These are phyloP conservation scores for Penicillium sp. DNA, from an alignment of 2,329 filamentous ascomycete genomes.

Conservation along the genomic window DNA sequence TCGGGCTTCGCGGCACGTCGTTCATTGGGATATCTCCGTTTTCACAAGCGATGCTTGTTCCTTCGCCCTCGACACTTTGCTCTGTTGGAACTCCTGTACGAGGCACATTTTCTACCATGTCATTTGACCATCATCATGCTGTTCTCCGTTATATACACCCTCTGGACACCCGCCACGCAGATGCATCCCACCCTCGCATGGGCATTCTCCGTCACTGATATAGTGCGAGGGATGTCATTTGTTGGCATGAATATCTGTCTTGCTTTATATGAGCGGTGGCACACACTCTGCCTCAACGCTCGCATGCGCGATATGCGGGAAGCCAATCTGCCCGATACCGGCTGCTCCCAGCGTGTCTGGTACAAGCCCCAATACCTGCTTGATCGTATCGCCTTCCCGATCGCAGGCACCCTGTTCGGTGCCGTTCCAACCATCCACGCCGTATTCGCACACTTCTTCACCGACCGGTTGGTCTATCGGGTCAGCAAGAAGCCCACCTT, in stretches of 20 bases:
- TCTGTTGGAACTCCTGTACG: constrained; percentile 67
- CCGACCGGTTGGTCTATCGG: constrained; percentile 65
- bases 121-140: constrained; percentile 66
- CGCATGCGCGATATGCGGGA: constrained; percentile 66
- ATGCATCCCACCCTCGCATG: constrained; percentile 56
- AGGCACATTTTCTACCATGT: constrained; percentile 69
- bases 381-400: constrained; percentile 64
- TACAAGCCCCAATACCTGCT: constrained; percentile 58
- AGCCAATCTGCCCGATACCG: constrained; percentile 60
- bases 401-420: constrained; percentile 67
- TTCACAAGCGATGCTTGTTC: constrained; percentile 17
- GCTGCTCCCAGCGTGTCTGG: constrained; percentile 60
- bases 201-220: constrained; percentile 60
- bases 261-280: constrained; percentile 66
- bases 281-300: constrained; percentile 58
- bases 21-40: constrained; percentile 34
- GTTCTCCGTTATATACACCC: constrained; percentile 60
- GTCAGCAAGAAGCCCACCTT: constrained; percentile 65
- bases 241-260: constrained; percentile 63
- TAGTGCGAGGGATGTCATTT: constrained; percentile 61
- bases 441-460: constrained; percentile 69
- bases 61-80: constrained; percentile 53
- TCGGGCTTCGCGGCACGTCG: constrained; percentile 64
- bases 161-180: constrained; percentile 51
- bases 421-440: constrained; percentile 67